Evolutionary conservation across 2,329 filamentous ascomycete genomes (phyloP).

Genomic region (Microcyclosporella mali): DNA sequence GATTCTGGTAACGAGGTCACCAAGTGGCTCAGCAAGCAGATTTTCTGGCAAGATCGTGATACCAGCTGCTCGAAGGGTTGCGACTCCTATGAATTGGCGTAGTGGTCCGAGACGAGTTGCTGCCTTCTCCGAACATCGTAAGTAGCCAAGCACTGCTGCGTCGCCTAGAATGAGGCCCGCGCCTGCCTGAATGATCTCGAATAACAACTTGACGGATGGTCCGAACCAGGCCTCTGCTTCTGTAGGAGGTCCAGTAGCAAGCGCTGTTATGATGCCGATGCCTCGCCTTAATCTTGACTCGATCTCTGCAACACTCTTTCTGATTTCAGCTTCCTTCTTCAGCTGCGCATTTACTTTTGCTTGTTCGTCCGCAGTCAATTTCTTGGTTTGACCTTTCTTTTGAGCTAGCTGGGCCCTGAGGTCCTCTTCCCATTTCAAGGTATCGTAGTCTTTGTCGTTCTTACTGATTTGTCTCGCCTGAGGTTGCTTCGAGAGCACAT

Average conservation of each 20-base stretch:
- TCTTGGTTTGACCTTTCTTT: slow-evolving; percentile 88
- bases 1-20: slow-evolving; percentile 73
- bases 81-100: slow-evolving; percentile 78
- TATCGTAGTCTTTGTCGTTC: slow-evolving; percentile 91
- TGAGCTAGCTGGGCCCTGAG: slow-evolving; percentile 78
- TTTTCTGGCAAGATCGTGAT: slow-evolving; percentile 66
- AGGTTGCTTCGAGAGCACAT: slow-evolving; percentile 80
- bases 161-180: slow-evolving; percentile 77
- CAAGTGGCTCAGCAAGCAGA: slow-evolving; percentile 72
- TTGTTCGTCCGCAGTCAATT: slow-evolving; percentile 81
- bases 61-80: slow-evolving; percentile 72
- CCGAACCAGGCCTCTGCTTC: slow-evolving; percentile 86
- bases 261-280: slow-evolving; percentile 74
- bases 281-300: slow-evolving; percentile 71
- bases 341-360: slow-evolving; percentile 87
- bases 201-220: slow-evolving; percentile 65
- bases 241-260: slow-evolving; percentile 82
- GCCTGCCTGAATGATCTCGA: slow-evolving; percentile 70
- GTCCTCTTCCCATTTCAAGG: slow-evolving; percentile 94
- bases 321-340: slow-evolving; percentile 75
- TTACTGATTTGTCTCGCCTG: slow-evolving; percentile 68
- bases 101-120: slow-evolving; percentile 68
- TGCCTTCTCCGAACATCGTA: slow-evolving; percentile 70
- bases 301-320: slow-evolving; percentile 62
- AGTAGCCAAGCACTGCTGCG: slow-evolving; percentile 68